These are phyloP conservation scores for Zizania latifolia DNA, from an alignment of 176 grass and related monocot genomes.

Conservation along the genomic window DNA sequence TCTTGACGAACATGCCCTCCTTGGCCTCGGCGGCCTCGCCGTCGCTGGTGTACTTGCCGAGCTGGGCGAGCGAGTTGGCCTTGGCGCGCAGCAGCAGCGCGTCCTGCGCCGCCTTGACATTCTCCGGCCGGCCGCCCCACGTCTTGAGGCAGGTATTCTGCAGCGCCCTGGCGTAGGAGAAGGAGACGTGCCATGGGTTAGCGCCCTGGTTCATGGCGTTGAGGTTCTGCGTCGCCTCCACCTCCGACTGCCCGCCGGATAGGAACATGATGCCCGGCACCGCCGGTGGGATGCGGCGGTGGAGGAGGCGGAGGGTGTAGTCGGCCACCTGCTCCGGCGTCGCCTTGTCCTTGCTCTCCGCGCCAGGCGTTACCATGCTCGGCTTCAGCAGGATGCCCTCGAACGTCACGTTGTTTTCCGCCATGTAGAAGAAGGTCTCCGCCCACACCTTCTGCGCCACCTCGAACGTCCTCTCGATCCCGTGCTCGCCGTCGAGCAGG, in stretches of 20 bases:
- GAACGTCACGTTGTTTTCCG: conserved; percentile 64
- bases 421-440: conserved; percentile 65
- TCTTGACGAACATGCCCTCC: conserved; percentile 69
- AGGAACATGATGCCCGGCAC: conserved; percentile 79
- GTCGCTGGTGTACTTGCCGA: conserved; percentile 67
- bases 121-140: conserved; percentile 57
- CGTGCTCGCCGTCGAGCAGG: conserved; percentile 64
- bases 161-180: conserved; percentile 74
- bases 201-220: conserved; percentile 77
- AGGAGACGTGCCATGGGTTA: conserved; percentile 76
- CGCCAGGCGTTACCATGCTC: conserved; percentile 73
- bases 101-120: conserved; percentile 63
- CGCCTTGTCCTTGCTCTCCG: conserved; percentile 48
- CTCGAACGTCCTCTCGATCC: conserved; percentile 59
- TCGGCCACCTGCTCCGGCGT: conserved; percentile 53
- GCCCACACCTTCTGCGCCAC: conserved; percentile 67
- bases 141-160: conserved; percentile 89
- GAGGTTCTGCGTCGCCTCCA: conserved; percentile 68
- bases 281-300: conserved; percentile 59
- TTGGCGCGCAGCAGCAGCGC: conserved; percentile 56
- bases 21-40: conserved; percentile 65
- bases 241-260: conserved; percentile 72
- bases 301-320: conserved; percentile 62
- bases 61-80: conserved; percentile 66
- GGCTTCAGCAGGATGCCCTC: conserved; percentile 84